Percentiles rank a stretch among this genome's conserved stretches.
Conservation (phyloP, 1,139 yeast species). For the Geotrichum histeridarum region DNA sequence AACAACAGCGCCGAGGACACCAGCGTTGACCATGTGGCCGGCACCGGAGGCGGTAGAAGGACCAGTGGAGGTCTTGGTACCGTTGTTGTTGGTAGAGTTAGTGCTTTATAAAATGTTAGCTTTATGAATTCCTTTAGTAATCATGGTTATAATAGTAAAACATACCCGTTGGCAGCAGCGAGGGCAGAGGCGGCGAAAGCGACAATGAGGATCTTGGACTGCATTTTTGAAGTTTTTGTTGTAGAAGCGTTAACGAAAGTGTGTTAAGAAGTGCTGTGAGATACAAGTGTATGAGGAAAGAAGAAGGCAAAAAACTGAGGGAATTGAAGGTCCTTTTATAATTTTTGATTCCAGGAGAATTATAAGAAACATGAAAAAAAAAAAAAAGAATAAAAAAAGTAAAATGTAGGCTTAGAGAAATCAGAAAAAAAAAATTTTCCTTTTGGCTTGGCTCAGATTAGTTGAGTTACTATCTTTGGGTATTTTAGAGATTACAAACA, state of each 20-base stretch:
- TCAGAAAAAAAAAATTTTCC: too few species aligned
- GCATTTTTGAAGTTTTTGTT: constrained; percentile 43
- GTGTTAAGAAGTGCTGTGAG: constrained; percentile 7
- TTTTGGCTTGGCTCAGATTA: too few species aligned
- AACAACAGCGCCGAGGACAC: constrained; percentile 67
- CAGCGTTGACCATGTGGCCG: constrained; percentile 52
- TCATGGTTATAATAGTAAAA: too few species aligned
- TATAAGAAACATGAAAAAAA: background rate
- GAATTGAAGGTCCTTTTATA: background rate
- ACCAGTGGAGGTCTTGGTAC: constrained; percentile 37
- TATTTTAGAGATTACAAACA: too few species aligned
- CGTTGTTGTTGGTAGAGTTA: constrained; percentile 27
- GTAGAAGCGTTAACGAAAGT: background rate
- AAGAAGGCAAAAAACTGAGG: constrained; percentile 5
- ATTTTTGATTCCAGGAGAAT: background rate
- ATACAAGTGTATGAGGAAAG: background rate
- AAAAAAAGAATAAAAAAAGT: background rate
- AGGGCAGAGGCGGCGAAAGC: constrained; percentile 45
- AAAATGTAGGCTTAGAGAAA: constrained; percentile 7
- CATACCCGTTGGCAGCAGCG: constrained; percentile 38
- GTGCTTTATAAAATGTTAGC: constrained; percentile 14
- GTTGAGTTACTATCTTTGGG: too few species aligned
- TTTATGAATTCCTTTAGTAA: background rate
- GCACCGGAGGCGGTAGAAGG: constrained; percentile 49
- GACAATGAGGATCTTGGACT: constrained; percentile 52